phyloP scores from a whole-genome alignment of 2,329 filamentous ascomycete genomes.

The Aspergillus hiratsukae region DNA sequence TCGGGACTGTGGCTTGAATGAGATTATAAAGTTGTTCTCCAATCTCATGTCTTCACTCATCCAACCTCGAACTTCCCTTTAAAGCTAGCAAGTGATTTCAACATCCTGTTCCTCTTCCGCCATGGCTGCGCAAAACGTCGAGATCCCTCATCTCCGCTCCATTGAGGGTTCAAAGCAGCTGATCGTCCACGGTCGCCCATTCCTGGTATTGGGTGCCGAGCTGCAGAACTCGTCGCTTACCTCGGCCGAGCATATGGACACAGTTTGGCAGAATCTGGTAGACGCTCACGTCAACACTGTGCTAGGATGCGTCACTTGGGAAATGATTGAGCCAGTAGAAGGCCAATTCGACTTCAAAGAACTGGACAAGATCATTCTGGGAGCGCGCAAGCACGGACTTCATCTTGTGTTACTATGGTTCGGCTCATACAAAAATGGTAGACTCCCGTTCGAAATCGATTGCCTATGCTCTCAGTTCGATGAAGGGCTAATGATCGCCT shows the following conservation, averaged over 20 bases:
- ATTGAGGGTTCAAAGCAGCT: conserved; percentile 30
- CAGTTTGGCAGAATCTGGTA: conserved; percentile 42
- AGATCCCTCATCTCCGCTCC: conserved; percentile 12
- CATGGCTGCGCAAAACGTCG: conserved; percentile 3
- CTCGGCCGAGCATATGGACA: conserved; percentile 43
- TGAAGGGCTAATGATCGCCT: too few relatives aligned
- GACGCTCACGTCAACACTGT: conserved; percentile 43
- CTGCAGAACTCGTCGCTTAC: conserved; percentile 47
- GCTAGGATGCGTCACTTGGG: conserved; percentile 45
- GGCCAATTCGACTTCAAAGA: conserved; percentile 41
- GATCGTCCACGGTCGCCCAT: conserved; percentile 42
- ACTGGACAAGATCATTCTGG: conserved; percentile 38
- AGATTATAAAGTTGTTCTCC: too few relatives aligned
- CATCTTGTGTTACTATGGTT: conserved; percentile 46
- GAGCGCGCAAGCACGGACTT: conserved; percentile 35
- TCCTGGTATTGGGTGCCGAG: conserved; percentile 44
- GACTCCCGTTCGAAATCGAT: conserved; percentile 5
- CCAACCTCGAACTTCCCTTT: too few relatives aligned
- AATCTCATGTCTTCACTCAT: too few relatives aligned
- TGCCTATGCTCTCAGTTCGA: neutral
- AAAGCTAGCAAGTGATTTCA: too few relatives aligned
- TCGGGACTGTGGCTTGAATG: too few relatives aligned
- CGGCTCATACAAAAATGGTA: conserved; percentile 47
- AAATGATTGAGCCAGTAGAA: conserved; percentile 45
- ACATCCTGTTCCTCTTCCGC: too few relatives aligned